phyloP scores from a whole-genome alignment of 768 basidiomycete genomes.

The Nidularia pulvinata region DNA sequence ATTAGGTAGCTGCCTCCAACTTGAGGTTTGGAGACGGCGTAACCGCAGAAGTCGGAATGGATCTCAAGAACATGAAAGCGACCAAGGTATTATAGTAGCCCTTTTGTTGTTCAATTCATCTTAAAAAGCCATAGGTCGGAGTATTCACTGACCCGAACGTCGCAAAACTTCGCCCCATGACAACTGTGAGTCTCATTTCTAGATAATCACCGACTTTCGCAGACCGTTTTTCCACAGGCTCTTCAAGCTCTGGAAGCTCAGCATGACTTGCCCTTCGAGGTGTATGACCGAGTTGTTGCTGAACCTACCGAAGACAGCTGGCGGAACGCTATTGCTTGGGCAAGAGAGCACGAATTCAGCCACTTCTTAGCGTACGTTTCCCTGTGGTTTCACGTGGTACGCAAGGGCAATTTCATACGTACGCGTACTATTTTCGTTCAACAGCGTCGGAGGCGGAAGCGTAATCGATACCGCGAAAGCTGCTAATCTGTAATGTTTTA shows the following conservation, averaged over 20 bases:
- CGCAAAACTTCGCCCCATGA: conserved; percentile 79
- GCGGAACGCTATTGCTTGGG: conserved; percentile 87
- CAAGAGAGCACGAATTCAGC: conserved; percentile 84
- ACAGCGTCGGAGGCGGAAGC: conserved; percentile 88
- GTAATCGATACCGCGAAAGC: conserved; percentile 97
- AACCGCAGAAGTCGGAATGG: conserved; percentile 90
- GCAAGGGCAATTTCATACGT: not conserved
- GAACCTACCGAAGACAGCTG: conserved; percentile 95
- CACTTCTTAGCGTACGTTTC: conserved; percentile 84
- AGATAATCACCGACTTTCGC: not conserved
- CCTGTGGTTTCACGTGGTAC: not conserved
- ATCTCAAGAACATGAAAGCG: conserved; percentile 92
- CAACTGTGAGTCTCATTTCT: conserved; percentile 46
- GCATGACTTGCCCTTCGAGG: conserved; percentile 73
- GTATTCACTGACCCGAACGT: conserved; percentile 94
- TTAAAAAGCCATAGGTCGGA: conserved; percentile 61
- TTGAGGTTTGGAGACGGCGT: conserved; percentile 90
- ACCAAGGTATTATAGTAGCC: conserved; percentile 53
- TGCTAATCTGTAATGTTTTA: conserved; percentile 71
- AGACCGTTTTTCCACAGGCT: conserved; percentile 41
- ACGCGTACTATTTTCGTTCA: conserved; percentile 2
- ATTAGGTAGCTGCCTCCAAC: conserved; percentile 83
- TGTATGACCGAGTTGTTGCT: conserved; percentile 79
- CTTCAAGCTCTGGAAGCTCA: conserved; percentile 81
- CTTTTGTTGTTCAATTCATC: conserved; percentile 3